Conservation (phyloP, 176 grass and related monocot species). For the Oryza glaberrima region DNA sequence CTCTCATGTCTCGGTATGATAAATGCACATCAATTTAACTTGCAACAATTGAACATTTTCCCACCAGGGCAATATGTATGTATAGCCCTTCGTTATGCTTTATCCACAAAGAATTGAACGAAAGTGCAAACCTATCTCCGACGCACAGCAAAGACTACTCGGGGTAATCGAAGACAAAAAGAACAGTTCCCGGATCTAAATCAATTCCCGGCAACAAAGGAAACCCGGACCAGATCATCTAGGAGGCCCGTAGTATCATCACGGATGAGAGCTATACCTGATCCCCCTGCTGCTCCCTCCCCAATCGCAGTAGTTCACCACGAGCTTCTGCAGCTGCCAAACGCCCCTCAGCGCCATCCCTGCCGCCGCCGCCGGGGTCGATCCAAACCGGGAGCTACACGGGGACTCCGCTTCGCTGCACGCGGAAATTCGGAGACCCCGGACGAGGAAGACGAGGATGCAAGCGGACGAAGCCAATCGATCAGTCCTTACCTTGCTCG, state of each 20-base stretch:
- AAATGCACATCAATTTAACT: neutral
- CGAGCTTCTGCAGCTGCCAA: conserved; percentile 83
- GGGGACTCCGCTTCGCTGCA: neutral
- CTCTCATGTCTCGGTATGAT: neutral
- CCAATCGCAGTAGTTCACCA: conserved; percentile 85
- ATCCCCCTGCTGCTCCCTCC: conserved; percentile 89
- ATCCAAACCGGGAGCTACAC: neutral
- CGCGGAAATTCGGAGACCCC: neutral
- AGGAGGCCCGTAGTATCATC: neutral
- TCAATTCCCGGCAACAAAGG: neutral
- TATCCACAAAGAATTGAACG: neutral
- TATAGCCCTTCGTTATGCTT: neutral
- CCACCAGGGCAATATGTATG: neutral
- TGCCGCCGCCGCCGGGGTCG: neutral
- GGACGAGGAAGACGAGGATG: neutral
- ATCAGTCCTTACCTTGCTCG: neutral
- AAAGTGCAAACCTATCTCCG: neutral
- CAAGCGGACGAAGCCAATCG: neutral
- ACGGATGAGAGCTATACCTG: conserved; percentile 49
- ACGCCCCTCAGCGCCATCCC: conserved; percentile 81
- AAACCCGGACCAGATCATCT: neutral
- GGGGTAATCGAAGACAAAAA: neutral
- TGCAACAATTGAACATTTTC: neutral
- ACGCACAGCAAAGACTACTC: neutral
- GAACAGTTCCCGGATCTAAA: conserved; percentile 18